A percentile compares a stretch with the other conserved stretches of the same genome.
Evolutionary conservation across 1,284 basidiomycete genomes (phyloP).

Genomic region (Sanghuangporus sanghuang): DNA sequence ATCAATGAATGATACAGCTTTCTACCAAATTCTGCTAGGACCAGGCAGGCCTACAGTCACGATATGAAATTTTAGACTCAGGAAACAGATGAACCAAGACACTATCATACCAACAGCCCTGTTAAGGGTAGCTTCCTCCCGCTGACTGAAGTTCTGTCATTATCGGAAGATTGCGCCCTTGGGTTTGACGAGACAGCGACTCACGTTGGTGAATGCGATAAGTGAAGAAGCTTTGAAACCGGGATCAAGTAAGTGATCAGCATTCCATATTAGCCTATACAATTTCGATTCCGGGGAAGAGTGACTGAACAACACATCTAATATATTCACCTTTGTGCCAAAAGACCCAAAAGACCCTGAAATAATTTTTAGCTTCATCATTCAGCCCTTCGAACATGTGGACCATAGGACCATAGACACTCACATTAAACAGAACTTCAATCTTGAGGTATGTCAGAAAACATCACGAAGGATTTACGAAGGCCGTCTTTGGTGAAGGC

Average conservation of each 20-base stretch:
- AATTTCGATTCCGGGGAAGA: not conserved
- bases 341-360: constrained; percentile 46
- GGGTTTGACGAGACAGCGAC: constrained; percentile 19
- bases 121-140: constrained; percentile 38
- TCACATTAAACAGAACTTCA: constrained; percentile 50
- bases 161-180: not conserved
- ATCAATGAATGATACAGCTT: not conserved
- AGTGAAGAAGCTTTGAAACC: constrained; percentile 38
- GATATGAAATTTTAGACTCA: not conserved
- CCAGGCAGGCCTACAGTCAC: not conserved
- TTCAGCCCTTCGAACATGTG: not conserved
- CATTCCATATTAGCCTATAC: not conserved
- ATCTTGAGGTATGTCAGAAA: constrained; percentile 33
- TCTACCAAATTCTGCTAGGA: not conserved
- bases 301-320: constrained; percentile 15
- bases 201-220: constrained; percentile 49
- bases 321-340: constrained; percentile 42
- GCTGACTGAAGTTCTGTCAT: constrained; percentile 35
- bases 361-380: constrained; percentile 5
- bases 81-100: not conserved
- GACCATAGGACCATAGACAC: constrained; percentile 11
- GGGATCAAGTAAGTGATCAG: not conserved
- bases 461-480: not conserved
- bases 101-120: constrained; percentile 32
- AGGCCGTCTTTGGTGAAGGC: not conserved